Percentiles rank a stretch among this genome's conserved stretches.
These are phyloP conservation scores for Cyberlindnera bimundalis DNA, from an alignment of 805 yeast species.

Conservation along the genomic window DNA sequence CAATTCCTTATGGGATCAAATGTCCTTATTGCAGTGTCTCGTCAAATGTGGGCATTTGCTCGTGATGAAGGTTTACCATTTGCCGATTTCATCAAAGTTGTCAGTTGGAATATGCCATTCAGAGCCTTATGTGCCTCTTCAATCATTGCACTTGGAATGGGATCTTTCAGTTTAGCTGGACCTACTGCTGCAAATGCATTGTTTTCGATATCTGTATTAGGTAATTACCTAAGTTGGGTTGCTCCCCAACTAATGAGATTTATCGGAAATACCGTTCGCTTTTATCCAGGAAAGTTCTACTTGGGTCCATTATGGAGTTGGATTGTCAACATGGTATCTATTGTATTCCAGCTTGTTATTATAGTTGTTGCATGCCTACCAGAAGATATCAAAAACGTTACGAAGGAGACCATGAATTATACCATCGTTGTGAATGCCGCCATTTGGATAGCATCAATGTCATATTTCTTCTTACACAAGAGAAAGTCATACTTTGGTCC, in stretches of 20 bases:
- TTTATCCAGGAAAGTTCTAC: slow-evolving; percentile 65
- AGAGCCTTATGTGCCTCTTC: slow-evolving; percentile 52
- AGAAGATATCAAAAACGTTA: slow-evolving; percentile 28
- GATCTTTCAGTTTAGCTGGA: slow-evolving; percentile 39
- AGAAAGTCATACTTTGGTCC: slow-evolving; percentile 60
- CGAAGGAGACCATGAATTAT: slow-evolving; percentile 60
- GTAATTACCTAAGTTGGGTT: slow-evolving; percentile 41
- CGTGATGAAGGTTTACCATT: slow-evolving; percentile 74
- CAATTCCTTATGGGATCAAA: slow-evolving; percentile 68
- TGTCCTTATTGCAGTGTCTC: slow-evolving; percentile 54
- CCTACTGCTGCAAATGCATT: slow-evolving; percentile 42
- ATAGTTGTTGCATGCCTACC: slow-evolving; percentile 65
- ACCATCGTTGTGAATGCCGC: slow-evolving; percentile 64
- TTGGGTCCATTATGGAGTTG: slow-evolving; percentile 50
- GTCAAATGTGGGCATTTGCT: slow-evolving; percentile 73
- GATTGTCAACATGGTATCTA: slow-evolving; percentile 44
- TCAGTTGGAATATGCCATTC: slow-evolving; percentile 55
- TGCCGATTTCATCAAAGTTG: slow-evolving; percentile 51
- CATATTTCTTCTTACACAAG: slow-evolving; percentile 51
- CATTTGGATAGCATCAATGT: slow-evolving; percentile 51
- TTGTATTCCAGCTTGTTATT: slow-evolving; percentile 47
- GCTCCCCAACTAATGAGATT: slow-evolving; percentile 36
- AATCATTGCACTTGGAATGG: slow-evolving; percentile 33
- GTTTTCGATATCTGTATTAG: slow-evolving; percentile 41
- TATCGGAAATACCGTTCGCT: slow-evolving; percentile 46